A percentile compares a stretch with the other conserved stretches of the same genome.
Evolutionary conservation across 192 early-diverging fungal genomes (phyloP).

Genomic region (Linnemannia zychae): DNA sequence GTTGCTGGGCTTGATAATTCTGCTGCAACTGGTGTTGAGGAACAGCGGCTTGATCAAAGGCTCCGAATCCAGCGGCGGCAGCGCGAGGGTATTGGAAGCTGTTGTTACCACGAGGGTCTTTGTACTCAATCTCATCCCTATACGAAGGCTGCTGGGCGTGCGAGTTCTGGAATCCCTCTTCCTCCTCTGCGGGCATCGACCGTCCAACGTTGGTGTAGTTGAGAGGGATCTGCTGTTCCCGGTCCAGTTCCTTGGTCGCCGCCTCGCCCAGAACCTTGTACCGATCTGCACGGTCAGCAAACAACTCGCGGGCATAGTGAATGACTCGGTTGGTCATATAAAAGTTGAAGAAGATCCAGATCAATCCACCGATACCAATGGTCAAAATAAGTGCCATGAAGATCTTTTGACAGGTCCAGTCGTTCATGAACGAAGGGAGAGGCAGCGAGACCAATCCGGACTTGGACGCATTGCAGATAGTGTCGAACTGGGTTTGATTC

Average conservation of each 20-base stretch:
- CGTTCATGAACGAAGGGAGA: constrained; percentile 29
- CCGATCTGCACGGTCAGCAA: constrained; percentile 19
- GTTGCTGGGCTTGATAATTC: constrained; percentile 10
- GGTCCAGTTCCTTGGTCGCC: constrained; percentile 44
- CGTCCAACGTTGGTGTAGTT: constrained; percentile 47
- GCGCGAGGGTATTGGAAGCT: constrained; percentile 18
- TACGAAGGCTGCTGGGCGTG: constrained; percentile 30
- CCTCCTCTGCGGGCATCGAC: constrained; percentile 1
- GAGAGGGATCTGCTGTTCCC: constrained; percentile 54
- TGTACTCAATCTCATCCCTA: constrained; percentile 54
- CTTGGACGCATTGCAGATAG: constrained; percentile 33
- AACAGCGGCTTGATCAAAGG: constrained; percentile 14
- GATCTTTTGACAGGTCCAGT: constrained; percentile 39
- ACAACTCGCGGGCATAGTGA: constrained; percentile 53
- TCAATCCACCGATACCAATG: constrained; percentile 24
- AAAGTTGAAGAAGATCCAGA: constrained; percentile 50
- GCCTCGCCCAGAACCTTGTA: constrained; percentile 53
- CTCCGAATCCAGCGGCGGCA: constrained; percentile 25
- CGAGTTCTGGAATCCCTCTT: constrained; percentile 21
- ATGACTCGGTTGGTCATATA: constrained; percentile 57
- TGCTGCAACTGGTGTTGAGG: neutral
- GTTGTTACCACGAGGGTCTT: constrained; percentile 16
- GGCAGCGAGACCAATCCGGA: constrained; percentile 1
- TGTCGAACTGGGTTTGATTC: constrained; percentile 27
- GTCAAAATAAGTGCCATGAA: constrained; percentile 23